Evolutionary conservation across 129 eudicot genomes (phyloP).

Genomic region (Scalesia atractyloides): DNA sequence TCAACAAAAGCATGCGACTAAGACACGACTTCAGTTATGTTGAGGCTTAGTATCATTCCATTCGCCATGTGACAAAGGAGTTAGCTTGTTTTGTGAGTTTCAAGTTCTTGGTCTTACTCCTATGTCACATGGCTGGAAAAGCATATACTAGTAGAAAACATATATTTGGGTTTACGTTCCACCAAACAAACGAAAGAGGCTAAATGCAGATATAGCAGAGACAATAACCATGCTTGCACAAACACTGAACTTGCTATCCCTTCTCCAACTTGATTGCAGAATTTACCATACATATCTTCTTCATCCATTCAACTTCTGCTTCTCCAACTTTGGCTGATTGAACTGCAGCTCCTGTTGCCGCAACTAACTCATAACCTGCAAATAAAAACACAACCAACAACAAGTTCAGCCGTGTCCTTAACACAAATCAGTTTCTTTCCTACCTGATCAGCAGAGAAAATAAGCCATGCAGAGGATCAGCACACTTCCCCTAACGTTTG

Average conservation of each 20-base stretch:
- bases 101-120: too few species aligned
- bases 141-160: too few species aligned
- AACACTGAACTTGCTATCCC: slow-evolving; percentile 63
- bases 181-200: slow-evolving; percentile 77
- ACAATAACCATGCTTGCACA: slow-evolving; percentile 55
- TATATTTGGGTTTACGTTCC: slow-evolving; percentile 14
- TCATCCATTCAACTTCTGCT: slow-evolving; percentile 73
- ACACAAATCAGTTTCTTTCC: too few species aligned
- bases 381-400: not conserved
- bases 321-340: slow-evolving; percentile 68
- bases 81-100: too few species aligned
- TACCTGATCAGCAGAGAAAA: slow-evolving; percentile 91
- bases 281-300: slow-evolving; percentile 63
- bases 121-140: not conserved
- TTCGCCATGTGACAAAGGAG: too few species aligned
- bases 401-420: too few species aligned
- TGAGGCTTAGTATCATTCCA: too few species aligned
- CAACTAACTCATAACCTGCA: slow-evolving; percentile 72
- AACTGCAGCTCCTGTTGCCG: slow-evolving; percentile 61
- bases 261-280: slow-evolving; percentile 73
- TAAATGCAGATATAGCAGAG: slow-evolving; percentile 69
- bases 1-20: too few species aligned
- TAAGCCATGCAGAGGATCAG: slow-evolving; percentile 87
- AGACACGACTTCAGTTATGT: too few species aligned
- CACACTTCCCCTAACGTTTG: slow-evolving; percentile 40